These are phyloP conservation scores for Cyberlindnera mrakii DNA, from an alignment of 805 yeast genomes.

Conservation along the genomic window DNA sequence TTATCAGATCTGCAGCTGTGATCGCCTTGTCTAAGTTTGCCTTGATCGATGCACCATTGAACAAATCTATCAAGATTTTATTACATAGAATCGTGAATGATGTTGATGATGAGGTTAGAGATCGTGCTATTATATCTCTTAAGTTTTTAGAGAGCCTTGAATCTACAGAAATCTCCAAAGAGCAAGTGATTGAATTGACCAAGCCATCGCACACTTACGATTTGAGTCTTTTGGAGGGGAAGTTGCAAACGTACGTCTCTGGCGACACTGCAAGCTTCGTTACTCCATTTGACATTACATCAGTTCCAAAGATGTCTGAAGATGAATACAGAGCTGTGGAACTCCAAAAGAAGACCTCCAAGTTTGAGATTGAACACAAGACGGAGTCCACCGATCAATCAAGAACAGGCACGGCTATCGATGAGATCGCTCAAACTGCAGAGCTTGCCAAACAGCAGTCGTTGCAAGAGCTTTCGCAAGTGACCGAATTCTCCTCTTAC, in stretches of 20 bases:
- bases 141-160: constrained; percentile 44
- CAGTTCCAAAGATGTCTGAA: constrained; percentile 58
- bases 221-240: constrained; percentile 70
- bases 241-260: constrained; percentile 63
- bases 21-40: constrained; percentile 90
- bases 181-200: constrained; percentile 43
- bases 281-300: constrained; percentile 65
- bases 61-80: constrained; percentile 65
- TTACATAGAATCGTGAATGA: constrained; percentile 82
- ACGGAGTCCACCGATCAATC: constrained; percentile 5
- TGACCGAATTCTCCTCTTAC: constrained; percentile 67
- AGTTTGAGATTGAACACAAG: constrained; percentile 23
- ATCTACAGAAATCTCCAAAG: constrained; percentile 28
- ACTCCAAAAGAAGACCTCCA: constrained; percentile 44
- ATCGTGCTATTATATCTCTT: constrained; percentile 86
- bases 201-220: constrained; percentile 67
- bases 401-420: constrained; percentile 1
- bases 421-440: constrained; percentile 19
- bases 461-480: constrained; percentile 58
- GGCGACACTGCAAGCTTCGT: constrained; percentile 31
- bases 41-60: constrained; percentile 57
- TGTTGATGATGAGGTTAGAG: constrained; percentile 95
- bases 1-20: constrained; percentile 93
- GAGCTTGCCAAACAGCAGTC: constrained; percentile 55
- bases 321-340: constrained; percentile 66